A percentile compares a stretch with the other conserved stretches of the same genome.
These are phyloP conservation scores for Curvularia eragrostidis DNA, from an alignment of 2,329 filamentous ascomycete species.

Conservation along the genomic window DNA sequence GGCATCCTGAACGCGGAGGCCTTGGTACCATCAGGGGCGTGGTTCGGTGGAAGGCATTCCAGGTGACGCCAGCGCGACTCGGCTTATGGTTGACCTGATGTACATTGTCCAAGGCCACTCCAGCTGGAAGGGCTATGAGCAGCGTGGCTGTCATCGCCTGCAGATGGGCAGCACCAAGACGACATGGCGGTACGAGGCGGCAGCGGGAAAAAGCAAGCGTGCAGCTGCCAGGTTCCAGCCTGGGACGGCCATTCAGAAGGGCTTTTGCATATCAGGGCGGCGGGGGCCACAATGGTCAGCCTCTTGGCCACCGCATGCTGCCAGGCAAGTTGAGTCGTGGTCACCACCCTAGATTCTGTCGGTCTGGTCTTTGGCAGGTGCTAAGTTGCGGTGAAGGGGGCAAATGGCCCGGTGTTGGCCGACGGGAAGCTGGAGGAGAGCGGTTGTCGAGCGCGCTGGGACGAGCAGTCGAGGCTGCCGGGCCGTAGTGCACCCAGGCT, in stretches of 20 bases:
- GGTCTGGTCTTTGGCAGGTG: background rate
- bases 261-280: slow-evolving; percentile 8
- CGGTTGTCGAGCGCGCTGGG: slow-evolving; percentile 4
- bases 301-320: background rate
- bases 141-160: slow-evolving; percentile 1
- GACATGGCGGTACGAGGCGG: background rate
- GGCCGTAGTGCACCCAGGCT: slow-evolving; percentile 4
- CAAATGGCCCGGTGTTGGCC: slow-evolving; percentile 1
- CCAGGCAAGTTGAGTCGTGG: background rate
- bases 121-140: background rate
- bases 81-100: background rate
- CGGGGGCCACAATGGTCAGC: slow-evolving; percentile 6
- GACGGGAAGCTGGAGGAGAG: slow-evolving; percentile 1
- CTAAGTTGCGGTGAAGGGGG: slow-evolving; percentile 12
- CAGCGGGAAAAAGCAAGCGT: slow-evolving; percentile 1
- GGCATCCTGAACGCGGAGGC: background rate
- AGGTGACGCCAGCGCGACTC: background rate
- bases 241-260: slow-evolving; percentile 3
- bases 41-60: background rate
- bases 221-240: background rate
- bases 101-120: background rate
- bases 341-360: background rate
- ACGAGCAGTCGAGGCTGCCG: slow-evolving; percentile 6
- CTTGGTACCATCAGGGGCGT: background rate
- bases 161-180: slow-evolving; percentile 4